Evolutionary conservation across 2,329 filamentous ascomycete species (phyloP).

Genomic region (Parascedosporium putredinis): DNA sequence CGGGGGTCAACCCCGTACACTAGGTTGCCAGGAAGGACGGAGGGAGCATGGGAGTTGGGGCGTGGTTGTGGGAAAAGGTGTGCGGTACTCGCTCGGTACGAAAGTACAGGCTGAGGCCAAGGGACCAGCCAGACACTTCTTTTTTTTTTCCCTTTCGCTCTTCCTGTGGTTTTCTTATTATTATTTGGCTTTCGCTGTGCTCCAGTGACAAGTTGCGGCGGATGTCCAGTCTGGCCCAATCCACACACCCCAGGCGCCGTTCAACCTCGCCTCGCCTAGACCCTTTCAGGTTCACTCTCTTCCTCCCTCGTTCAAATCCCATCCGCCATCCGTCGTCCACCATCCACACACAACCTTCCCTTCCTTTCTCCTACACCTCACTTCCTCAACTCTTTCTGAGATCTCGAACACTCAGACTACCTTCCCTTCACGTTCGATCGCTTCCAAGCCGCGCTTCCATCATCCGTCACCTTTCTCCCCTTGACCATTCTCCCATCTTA

Average conservation of each 20-base stretch:
- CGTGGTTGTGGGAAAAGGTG: background rate
- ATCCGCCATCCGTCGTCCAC: conserved; percentile 5
- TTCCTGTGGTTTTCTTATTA: background rate
- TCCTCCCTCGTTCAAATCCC: conserved; percentile 12
- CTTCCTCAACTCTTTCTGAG: conserved; percentile 10
- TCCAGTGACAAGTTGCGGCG: conserved; percentile 4
- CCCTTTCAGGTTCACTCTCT: conserved; percentile 13
- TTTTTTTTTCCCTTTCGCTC: too few species aligned
- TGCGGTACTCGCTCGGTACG: conserved; percentile 3
- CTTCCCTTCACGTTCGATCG: background rate
- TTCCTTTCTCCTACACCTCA: conserved; percentile 13
- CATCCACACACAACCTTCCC: conserved; percentile 5
- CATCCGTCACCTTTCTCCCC: background rate
- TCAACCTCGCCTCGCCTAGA: conserved; percentile 11
- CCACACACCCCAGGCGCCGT: conserved; percentile 2
- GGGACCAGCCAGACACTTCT: background rate
- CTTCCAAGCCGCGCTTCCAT: too few species aligned
- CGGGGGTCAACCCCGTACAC: too few species aligned
- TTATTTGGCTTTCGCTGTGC: conserved; percentile 8
- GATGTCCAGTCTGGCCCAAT: conserved; percentile 1
- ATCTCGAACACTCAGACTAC: background rate
- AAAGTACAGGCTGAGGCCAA: conserved; percentile 5
- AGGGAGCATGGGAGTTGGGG: background rate
- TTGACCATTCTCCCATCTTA: conserved; percentile 2
- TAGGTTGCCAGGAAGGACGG: background rate